Conservation (phyloP, 2,329 filamentous ascomycete species). For the Thielaviopsis euricoi region DNA sequence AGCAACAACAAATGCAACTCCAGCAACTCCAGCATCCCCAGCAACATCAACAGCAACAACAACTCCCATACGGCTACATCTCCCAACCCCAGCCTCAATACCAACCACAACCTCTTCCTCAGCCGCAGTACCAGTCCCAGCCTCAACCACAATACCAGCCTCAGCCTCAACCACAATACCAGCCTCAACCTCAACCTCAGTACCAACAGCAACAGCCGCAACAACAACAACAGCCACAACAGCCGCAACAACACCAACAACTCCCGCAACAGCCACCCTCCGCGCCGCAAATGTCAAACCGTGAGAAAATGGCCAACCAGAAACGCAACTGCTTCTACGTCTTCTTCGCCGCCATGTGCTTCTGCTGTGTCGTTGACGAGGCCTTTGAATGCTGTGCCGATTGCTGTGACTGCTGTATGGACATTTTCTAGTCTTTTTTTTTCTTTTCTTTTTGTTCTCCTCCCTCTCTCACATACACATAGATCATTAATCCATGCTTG, state of each 20-base stretch:
- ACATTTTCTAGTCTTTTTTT: constrained; percentile 12
- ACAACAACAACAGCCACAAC: constrained; percentile 18
- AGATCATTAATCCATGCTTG: background rate
- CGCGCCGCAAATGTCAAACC: constrained; percentile 13
- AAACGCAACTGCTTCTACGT: constrained; percentile 23
- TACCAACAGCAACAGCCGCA: background rate
- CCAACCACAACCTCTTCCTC: constrained; percentile 1
- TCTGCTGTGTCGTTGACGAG: constrained; percentile 33
- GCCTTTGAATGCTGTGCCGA: constrained; percentile 32
- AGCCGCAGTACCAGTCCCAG: background rate
- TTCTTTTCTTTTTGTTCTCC: background rate
- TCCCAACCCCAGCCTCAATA: background rate
- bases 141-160: background rate
- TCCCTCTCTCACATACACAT: too few species aligned
- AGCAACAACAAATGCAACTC: background rate
- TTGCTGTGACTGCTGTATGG: constrained; percentile 24
- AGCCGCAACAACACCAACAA: constrained; percentile 20
- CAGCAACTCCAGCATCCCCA: background rate
- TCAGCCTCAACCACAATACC: background rate
- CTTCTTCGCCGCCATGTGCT: constrained; percentile 28
- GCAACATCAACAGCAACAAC: background rate
- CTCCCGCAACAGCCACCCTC: constrained; percentile 21
- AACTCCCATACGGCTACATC: background rate
- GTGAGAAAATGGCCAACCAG: constrained; percentile 10
- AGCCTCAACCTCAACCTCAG: background rate